Evolutionary conservation across 495 filamentous ascomycete species (phyloP).

Genomic region (Zalerion maritima): DNA sequence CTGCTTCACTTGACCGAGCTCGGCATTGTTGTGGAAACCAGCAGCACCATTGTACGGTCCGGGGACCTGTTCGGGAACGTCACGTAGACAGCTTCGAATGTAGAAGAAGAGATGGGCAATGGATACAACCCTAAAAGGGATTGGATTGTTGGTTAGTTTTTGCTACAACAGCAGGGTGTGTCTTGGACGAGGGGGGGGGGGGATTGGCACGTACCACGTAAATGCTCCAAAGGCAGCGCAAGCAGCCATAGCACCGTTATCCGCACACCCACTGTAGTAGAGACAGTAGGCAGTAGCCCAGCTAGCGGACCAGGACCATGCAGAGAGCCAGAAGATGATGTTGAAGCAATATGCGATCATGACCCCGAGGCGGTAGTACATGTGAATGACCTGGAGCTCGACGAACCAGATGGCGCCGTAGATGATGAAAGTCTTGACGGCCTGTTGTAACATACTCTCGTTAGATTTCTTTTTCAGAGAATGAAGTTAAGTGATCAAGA

Average conservation of each 20-base stretch:
- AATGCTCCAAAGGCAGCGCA: constrained; percentile 25
- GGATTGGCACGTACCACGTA: constrained; percentile 15
- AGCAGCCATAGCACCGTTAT: constrained; percentile 17
- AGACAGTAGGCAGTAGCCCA: constrained; percentile 15
- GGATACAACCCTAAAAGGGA: constrained; percentile 16
- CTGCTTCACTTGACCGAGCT: constrained; percentile 13
- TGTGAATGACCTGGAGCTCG: constrained; percentile 14
- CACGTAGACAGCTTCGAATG: constrained; percentile 15
- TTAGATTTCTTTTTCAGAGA: no score
- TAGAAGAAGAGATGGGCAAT: constrained; percentile 23
- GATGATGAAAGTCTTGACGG: constrained; percentile 18
- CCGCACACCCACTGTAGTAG: constrained; percentile 5
- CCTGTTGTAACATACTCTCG: no score
- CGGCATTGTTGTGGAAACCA: constrained; percentile 8
- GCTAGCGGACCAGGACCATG: constrained; percentile 26
- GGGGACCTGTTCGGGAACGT: no score
- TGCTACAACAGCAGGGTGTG: no score
- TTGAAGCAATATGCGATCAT: constrained; percentile 17
- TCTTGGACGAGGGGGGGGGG: background rate
- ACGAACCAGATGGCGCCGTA: constrained; percentile 17
- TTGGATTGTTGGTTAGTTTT: background rate
- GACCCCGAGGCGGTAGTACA: constrained; percentile 21
- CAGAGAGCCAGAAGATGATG: constrained; percentile 25
- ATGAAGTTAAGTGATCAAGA: background rate
- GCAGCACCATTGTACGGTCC: no score